These are phyloP conservation scores for Crithidia sp. DNA, from an alignment of 208 protist species.

Conservation along the genomic window DNA sequence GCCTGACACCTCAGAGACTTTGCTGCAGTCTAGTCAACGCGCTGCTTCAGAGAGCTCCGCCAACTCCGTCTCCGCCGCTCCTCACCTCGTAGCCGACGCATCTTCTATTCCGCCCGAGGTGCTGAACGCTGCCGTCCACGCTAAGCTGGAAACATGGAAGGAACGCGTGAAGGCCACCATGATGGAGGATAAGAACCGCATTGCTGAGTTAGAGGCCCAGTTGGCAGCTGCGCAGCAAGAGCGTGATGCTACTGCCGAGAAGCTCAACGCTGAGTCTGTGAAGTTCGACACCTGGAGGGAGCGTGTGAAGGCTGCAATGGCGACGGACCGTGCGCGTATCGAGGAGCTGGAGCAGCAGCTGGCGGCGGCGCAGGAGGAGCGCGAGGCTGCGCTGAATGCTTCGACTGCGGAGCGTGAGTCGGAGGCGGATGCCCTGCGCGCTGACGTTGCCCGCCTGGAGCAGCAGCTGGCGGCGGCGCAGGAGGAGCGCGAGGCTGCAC, in stretches of 20 bases:
- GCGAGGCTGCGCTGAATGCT: neutral
- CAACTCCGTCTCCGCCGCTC: too few relatives aligned
- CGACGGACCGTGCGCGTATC: constrained; percentile 1
- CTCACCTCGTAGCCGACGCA: neutral
- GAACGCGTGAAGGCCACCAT: constrained; percentile 23
- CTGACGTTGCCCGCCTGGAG: neutral
- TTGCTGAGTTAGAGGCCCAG: constrained; percentile 2
- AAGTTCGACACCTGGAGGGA: constrained; percentile 26
- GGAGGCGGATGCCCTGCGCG: neutral
- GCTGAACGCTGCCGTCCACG: constrained; percentile 33
- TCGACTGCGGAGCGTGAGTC: neutral
- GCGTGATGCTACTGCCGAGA: neutral
- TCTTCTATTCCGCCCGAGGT: constrained; percentile 18
- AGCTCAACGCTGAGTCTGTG: too few relatives aligned
- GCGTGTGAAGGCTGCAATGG: constrained; percentile 17
- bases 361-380: constrained; percentile 4
- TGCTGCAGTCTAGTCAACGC: too few relatives aligned
- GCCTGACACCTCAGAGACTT: neutral
- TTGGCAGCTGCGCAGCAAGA: constrained; percentile 9
- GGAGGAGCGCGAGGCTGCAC: constrained; percentile 2
- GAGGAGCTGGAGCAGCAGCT: constrained; percentile 7
- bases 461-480: constrained; percentile 1
- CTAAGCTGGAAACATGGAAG: constrained; percentile 32
- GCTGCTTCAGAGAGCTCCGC: too few relatives aligned
- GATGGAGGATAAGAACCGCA: neutral